A percentile compares a stretch with the other conserved stretches of the same genome.
Evolutionary conservation across 345 rosid species (phyloP).

Genomic region (Camelina neglecta): DNA sequence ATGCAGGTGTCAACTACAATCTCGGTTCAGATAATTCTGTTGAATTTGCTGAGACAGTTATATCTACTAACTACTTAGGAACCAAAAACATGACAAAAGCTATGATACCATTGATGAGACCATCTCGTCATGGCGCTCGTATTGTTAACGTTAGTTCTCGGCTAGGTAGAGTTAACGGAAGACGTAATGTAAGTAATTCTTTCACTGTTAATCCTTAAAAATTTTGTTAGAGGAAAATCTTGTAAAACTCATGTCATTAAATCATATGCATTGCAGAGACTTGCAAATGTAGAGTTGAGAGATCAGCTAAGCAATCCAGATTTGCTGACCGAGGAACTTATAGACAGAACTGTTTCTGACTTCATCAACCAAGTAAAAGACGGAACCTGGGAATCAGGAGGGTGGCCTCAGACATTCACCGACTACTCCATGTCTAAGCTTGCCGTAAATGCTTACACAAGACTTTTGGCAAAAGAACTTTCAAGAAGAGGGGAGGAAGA

Average conservation of each 20-base stretch:
- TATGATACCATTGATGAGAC: constrained; percentile 84
- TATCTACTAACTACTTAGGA: constrained; percentile 78
- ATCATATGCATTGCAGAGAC: constrained; percentile 55
- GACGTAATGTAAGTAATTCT: constrained; percentile 72
- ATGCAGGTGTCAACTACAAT: constrained; percentile 92
- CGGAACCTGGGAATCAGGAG: constrained; percentile 76
- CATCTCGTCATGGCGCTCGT: constrained; percentile 75
- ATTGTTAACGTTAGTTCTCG: constrained; percentile 83
- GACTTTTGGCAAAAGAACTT: constrained; percentile 65
- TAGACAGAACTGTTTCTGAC: constrained; percentile 58
- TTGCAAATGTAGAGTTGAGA: constrained; percentile 62
- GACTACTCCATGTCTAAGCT: constrained; percentile 93
- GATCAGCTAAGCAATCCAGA: constrained; percentile 61
- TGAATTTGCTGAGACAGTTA: constrained; percentile 61
- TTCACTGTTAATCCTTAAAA: not conserved
- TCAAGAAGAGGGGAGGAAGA: constrained; percentile 63
- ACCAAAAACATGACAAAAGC: constrained; percentile 73
- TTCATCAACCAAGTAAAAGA: constrained; percentile 78
- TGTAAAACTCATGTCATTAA: not conserved
- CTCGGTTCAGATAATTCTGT: constrained; percentile 75
- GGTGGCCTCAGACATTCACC: constrained; percentile 82
- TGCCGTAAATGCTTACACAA: constrained; percentile 77
- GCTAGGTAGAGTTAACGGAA: constrained; percentile 75
- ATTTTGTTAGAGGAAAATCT: not conserved
- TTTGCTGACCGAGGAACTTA: constrained; percentile 67